Conservation (phyloP, 2,329 filamentous ascomycete genomes). For the Colletotrichum cordylinicola region DNA sequence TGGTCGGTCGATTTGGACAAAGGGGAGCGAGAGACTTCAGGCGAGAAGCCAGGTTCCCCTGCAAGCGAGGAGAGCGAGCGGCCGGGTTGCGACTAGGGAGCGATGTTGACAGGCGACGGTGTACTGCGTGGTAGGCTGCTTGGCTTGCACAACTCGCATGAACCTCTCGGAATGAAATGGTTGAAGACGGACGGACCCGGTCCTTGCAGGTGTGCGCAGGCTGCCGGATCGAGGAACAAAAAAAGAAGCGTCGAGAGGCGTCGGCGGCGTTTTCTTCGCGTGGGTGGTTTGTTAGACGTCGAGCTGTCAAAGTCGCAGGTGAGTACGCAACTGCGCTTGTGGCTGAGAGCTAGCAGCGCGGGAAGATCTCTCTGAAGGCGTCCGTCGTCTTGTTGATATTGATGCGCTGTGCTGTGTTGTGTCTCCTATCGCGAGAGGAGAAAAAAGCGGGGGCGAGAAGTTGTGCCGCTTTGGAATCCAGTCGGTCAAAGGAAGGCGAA, state of each 20-base stretch:
- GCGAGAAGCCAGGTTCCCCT: slow-evolving; percentile 13
- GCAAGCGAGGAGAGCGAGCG: slow-evolving; percentile 15
- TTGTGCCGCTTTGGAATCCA: neutral
- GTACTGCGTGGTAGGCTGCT: neutral
- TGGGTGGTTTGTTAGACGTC: neutral
- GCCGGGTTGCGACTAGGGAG: neutral
- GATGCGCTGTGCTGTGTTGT: neutral
- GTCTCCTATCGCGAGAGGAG: neutral
- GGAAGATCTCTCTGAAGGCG: neutral
- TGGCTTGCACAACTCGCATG: slow-evolving; percentile 8
- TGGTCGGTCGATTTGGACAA: neutral
- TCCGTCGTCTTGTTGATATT: neutral
- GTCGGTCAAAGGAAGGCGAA: neutral
- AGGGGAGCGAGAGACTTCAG: slow-evolving; percentile 10
- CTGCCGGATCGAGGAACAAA: slow-evolving; percentile 1
- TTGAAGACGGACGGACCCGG: slow-evolving; percentile 3
- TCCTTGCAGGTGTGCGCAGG: slow-evolving; percentile 9
- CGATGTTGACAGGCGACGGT: slow-evolving; percentile 4
- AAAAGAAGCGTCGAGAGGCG: neutral
- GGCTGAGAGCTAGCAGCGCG: slow-evolving; percentile 4
- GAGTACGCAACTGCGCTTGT: slow-evolving; percentile 9
- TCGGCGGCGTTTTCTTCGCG: neutral
- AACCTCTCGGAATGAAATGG: neutral
- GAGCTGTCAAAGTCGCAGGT: slow-evolving; percentile 20
- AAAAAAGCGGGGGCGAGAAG: neutral